Base-by-base conservation (phyloP, 352 stramenopile species). In the Phytopythium vexans region DNA sequence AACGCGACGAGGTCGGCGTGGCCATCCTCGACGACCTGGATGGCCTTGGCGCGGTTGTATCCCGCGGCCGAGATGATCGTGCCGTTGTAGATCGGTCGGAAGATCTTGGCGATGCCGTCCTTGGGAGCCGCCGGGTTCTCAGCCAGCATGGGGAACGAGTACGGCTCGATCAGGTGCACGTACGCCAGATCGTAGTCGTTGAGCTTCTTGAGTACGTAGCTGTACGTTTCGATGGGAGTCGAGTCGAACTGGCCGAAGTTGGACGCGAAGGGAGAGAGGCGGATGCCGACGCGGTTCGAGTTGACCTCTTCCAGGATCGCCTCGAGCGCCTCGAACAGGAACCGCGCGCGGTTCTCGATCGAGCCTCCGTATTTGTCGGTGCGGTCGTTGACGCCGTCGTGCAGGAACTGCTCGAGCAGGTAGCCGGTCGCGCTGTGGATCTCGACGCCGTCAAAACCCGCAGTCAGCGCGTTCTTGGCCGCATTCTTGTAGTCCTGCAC, bases 381-480 rank as follows among this genome's bases (percentile, higher is more conserved):
- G 42, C 82, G 77, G 12, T 72, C 62, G 69, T 97, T 97, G 51
- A 68, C 62, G 8, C 47, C 67, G 39, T 68, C 64, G 53, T 87
- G 68, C 0, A 97, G 62, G 62, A 96, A 95, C 60, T 94, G 70
- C 58, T 97, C 86, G 39, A 96, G 57, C 41, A 97, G 57, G 54
- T 97, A 97, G 8, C 89, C 90, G 58, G 97, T 94, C 4, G 84
- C 90, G 9, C 36, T 52, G 66, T 96, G 89, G 21, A 97, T 55
- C 52, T 96, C 82, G 9, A 96, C 66, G 36, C 86, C 85, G 54
- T 96, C 88, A 58, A 96, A 95, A 16, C 86, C 88, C 6, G 83
- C 86, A 65, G 38, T 86, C 78, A 64, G 92, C 66, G 66, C 96
- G 21, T 78, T 77, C 41, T 68, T 48, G 0, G 88, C 81, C 8